Base-by-base conservation (phyloP, 179 eudicot genomes). In the Nepenthes alata region DNA sequence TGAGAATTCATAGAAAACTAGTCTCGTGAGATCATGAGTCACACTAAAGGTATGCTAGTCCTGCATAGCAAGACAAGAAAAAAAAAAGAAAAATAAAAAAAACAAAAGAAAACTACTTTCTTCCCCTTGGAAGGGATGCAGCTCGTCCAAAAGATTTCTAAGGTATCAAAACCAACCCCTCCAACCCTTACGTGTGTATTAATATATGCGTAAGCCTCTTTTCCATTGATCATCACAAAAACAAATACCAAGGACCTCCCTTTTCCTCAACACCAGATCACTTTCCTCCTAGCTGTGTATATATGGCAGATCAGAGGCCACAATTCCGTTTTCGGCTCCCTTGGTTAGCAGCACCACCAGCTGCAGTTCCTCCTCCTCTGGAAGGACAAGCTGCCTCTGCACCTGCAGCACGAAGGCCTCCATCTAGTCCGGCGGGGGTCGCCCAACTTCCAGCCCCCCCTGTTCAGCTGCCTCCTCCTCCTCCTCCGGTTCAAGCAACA, bases 271-370 rank as follows among this genome's bases (percentile, higher is more conserved):
- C 44, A 15, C 13, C 65, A 58, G 25, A 25, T 25, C 35, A 6
- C 37, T 47, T 13, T 37, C 48, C 56, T 63, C 35, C 55, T 14
- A 36, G 6, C 1, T 6, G n/a, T 66, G 50, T 41, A 6, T 57
- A 57, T 5, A 76, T 83, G 88, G 71, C 85, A 54, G 78, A 74
- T 54, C 73, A 64, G 55, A 76, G 72, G 72, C 75, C 58, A 50
- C 58, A 65, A 47, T 76, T 69, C 56, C 85, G 81, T 52, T 76
- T 76, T 53, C 67, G 82, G 60, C 69, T 78, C 41, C 88, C 85
- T 6, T 78, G 88, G 88, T 38, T 55, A 48, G 53, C 64, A 14
- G 61, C 62, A 47, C 47, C 72, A 37, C 57, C 52, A 67, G 34
- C 72, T 45, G 38, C 58, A 36, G 53, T 25, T 39, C 47, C 34